A percentile compares a stretch with the other conserved stretches of the same genome.
Evolutionary conservation across 2,329 filamentous ascomycete genomes (phyloP).

Genomic region (Arthroderma uncinatum): DNA sequence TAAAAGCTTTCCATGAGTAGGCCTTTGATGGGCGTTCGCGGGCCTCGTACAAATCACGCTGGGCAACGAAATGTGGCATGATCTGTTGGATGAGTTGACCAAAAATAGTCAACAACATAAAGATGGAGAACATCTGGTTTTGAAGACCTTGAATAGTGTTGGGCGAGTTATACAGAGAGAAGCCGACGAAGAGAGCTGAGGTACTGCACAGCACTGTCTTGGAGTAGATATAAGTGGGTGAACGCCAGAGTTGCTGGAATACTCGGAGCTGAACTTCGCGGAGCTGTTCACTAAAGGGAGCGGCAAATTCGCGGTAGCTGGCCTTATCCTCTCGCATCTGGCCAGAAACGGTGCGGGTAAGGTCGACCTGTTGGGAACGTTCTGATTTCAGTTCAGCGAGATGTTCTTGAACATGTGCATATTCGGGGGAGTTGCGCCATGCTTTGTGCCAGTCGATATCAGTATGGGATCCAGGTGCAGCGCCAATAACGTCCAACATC

Average conservation of each 20-base stretch:
- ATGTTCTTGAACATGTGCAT: constrained; percentile 44
- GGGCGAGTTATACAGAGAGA: constrained; percentile 64
- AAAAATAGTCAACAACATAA: constrained; percentile 72
- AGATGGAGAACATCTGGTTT: constrained; percentile 83
- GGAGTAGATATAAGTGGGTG: constrained; percentile 77
- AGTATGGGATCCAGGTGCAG: constrained; percentile 50
- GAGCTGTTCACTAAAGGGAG: constrained; percentile 58
- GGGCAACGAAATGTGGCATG: constrained; percentile 48
- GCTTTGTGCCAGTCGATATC: constrained; percentile 46
- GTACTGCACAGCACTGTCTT: constrained; percentile 48
- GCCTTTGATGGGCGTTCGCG: constrained; percentile 53
- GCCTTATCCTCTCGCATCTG: background rate
- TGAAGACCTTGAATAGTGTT: constrained; percentile 70
- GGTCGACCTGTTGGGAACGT: constrained; percentile 21
- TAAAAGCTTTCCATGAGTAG: constrained; percentile 61
- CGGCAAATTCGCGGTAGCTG: constrained; percentile 59
- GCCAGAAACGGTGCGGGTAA: background rate
- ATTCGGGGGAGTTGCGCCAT: constrained; percentile 45
- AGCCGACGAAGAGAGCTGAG: constrained; percentile 67
- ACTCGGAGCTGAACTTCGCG: constrained; percentile 59
- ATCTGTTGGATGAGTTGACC: constrained; percentile 45
- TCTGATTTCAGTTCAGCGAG: constrained; percentile 49
- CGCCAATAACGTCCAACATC: constrained; percentile 51
- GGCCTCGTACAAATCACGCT: constrained; percentile 48
- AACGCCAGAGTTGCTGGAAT: constrained; percentile 87